Evolutionary conservation across 305 asterid genomes (phyloP).

Genomic region (Solanum hybrid): DNA sequence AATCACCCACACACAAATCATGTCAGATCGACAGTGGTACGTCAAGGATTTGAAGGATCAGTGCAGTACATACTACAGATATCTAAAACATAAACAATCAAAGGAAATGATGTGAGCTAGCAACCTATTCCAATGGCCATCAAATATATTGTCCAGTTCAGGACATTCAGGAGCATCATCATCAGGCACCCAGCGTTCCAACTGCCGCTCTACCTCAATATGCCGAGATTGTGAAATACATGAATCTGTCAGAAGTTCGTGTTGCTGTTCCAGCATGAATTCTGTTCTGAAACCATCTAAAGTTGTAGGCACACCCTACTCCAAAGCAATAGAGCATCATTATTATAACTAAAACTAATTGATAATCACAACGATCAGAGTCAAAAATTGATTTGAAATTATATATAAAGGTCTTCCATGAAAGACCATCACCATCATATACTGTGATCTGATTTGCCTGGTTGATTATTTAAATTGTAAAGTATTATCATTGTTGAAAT

Average conservation of each 20-base stretch:
- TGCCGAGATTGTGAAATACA: constrained; percentile 66
- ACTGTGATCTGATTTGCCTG: not conserved
- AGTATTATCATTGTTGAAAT: not conserved
- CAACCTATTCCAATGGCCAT: constrained; percentile 82
- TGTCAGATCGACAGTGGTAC: not conserved
- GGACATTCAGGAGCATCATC: constrained; percentile 60
- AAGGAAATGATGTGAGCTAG: constrained; percentile 8
- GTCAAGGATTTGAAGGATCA: not conserved
- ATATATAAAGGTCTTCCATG: not conserved
- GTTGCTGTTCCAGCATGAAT: constrained; percentile 53
- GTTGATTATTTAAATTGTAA: not conserved
- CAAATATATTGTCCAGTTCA: constrained; percentile 75
- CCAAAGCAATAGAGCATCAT: constrained; percentile 14
- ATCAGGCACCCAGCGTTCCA: constrained; percentile 95
- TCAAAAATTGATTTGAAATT: not conserved
- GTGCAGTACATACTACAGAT: not conserved
- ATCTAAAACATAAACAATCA: not conserved
- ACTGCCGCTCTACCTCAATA: constrained; percentile 62
- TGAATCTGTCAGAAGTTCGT: constrained; percentile 84
- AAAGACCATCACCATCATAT: not conserved
- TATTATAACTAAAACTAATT: not conserved
- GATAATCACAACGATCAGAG: not conserved
- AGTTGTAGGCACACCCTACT: constrained; percentile 70
- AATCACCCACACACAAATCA: not conserved
- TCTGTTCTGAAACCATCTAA: constrained; percentile 55